Conservation (phyloP, 768 basidiomycete species). For the Leccinum pellstonianum region DNA sequence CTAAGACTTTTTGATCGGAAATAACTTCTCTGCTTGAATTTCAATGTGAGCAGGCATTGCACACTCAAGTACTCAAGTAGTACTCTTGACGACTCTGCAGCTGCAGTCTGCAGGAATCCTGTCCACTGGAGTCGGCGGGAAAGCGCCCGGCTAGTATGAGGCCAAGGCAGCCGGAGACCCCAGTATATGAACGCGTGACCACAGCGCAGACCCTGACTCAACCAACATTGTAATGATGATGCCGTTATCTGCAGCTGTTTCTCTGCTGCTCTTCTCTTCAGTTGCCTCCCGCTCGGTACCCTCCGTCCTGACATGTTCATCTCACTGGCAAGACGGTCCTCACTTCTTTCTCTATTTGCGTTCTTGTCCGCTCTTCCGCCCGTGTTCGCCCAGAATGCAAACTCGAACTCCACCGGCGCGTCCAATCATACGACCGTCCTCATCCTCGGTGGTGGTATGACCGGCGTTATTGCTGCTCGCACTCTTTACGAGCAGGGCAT, state of each 20-base stretch:
- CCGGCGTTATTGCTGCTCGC: conserved; percentile 64
- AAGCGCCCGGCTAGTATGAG: no score
- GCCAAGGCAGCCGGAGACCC: no score
- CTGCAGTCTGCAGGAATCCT: no score
- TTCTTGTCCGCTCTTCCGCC: conserved; percentile 2
- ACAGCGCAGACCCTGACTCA: no score
- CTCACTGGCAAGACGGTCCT: background rate
- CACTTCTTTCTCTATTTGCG: background rate
- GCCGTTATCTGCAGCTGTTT: background rate
- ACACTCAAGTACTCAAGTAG: no score
- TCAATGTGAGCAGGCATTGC: no score
- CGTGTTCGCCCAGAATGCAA: conserved; percentile 6
- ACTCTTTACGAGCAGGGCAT: conserved; percentile 54
- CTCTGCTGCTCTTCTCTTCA: background rate
- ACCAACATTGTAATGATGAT: background rate
- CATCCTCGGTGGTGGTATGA: conserved; percentile 64
- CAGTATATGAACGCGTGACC: background rate
- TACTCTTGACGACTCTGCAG: no score
- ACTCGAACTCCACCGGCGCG: background rate
- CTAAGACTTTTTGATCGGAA: no score
- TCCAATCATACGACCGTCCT: conserved; percentile 39
- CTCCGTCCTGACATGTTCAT: conserved; percentile 12
- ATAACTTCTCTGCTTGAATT: no score
- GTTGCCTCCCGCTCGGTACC: background rate
- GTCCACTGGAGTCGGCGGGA: no score